Percentiles rank a stretch among this genome's conserved stretches.
These are phyloP conservation scores for Petunia secreta DNA, from an alignment of 257 asterid genomes.

Conservation along the genomic window DNA sequence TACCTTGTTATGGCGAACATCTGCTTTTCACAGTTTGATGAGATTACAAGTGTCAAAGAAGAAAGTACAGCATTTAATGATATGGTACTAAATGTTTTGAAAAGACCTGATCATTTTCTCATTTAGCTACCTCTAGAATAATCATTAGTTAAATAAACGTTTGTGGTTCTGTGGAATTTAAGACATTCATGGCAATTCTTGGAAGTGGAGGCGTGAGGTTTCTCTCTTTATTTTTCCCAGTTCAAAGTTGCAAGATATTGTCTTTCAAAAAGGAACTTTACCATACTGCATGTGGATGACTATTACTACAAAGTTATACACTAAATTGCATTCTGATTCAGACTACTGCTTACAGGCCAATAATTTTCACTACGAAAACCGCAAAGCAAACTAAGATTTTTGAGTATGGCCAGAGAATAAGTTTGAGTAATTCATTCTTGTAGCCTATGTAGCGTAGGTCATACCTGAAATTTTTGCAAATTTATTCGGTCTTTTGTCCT, in stretches of 20 bases:
- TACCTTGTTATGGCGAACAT: neutral
- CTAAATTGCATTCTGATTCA: neutral
- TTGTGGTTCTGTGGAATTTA: neutral
- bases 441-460: neutral
- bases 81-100: neutral
- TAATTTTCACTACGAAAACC: neutral
- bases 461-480: neutral
- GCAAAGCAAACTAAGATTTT: conserved; percentile 1
- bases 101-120: neutral
- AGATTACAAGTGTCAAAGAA: neutral
- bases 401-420: neutral
- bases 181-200: neutral
- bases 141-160: neutral
- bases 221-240: neutral
- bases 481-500: neutral
- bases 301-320: neutral
- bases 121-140: neutral
- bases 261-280: neutral
- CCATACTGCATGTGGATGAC: neutral
- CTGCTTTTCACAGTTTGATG: neutral
- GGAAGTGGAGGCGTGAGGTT: neutral
- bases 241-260: neutral
- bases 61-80: neutral
- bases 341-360: neutral
- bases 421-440: neutral